Percentiles rank a stretch among this genome's conserved stretches.
Evolutionary conservation across 371 early-diverging fungal genomes (phyloP).

Genomic region (Syncephalis plumigaleata): DNA sequence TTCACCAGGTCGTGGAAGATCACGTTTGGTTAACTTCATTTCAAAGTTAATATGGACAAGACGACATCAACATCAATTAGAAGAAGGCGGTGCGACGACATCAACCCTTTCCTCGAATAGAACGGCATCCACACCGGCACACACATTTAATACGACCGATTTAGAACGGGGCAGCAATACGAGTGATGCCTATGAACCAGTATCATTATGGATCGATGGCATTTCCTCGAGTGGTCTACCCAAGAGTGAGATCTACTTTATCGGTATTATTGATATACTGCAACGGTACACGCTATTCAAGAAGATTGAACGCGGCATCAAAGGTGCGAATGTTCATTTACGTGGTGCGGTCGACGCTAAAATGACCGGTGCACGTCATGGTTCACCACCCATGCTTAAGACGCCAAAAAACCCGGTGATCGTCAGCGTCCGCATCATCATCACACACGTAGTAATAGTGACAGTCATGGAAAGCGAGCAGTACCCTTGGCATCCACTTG

Average conservation of each 20-base stretch:
- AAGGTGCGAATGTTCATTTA: slow-evolving; percentile 16
- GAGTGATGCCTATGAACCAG: too few relatives aligned
- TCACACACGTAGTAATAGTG: not conserved
- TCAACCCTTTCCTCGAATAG: too few relatives aligned
- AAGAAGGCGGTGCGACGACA: too few relatives aligned
- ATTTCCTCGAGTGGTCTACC: slow-evolving; percentile 8
- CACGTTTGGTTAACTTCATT: too few relatives aligned
- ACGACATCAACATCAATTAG: too few relatives aligned
- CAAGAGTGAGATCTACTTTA: slow-evolving; percentile 22
- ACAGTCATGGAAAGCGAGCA: not conserved
- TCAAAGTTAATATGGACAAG: too few relatives aligned
- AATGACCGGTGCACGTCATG: not conserved
- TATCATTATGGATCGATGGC: slow-evolving; percentile 12
- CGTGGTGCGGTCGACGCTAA: slow-evolving; percentile 1
- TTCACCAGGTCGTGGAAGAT: too few relatives aligned
- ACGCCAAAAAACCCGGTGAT: not conserved
- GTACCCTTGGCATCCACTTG: not conserved
- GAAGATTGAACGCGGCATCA: slow-evolving; percentile 29
- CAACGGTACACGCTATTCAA: slow-evolving; percentile 34
- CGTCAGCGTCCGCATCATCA: too few relatives aligned
- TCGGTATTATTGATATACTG: slow-evolving; percentile 34
- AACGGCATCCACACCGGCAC: too few relatives aligned
- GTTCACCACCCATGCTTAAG: not conserved
- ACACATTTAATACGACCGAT: too few relatives aligned
- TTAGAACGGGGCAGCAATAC: too few relatives aligned